Conservation (phyloP, 352 stramenopile species). For the Plasmopara halstedii region DNA sequence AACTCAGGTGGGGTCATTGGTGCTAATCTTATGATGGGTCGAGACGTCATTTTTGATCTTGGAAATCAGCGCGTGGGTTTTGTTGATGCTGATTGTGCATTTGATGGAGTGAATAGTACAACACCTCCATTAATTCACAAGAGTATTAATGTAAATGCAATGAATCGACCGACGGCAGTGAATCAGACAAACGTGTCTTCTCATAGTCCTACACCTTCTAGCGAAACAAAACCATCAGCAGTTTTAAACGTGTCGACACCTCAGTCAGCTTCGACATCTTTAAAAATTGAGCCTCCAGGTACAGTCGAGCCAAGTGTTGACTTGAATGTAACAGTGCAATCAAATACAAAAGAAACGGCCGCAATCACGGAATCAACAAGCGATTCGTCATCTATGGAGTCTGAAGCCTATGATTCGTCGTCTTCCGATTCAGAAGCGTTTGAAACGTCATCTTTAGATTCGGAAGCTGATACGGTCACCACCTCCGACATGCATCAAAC, state of each 20-base stretch:
- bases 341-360: neutral
- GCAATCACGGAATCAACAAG: no score
- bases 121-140: constrained; percentile 4
- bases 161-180: neutral
- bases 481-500: no score
- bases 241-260: neutral
- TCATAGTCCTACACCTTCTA: neutral
- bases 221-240: neutral
- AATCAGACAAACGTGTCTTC: no score
- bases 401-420: no score
- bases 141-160: neutral
- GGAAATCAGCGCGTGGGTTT: constrained; percentile 71
- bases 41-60: constrained; percentile 76
- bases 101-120: constrained; percentile 10
- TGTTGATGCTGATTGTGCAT: constrained; percentile 56
- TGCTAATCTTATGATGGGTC: constrained; percentile 76
- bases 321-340: neutral
- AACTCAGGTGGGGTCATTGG: constrained; percentile 69
- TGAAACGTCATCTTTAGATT: no score
- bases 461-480: no score
- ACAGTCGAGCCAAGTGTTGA: neutral
- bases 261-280: no score
- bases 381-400: no score
- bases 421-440: no score
- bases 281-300: no score